Percentiles rank a stretch among this genome's conserved stretches.
Conservation (phyloP, 108 stramenopile genomes). For the Seminavis robusta region DNA sequence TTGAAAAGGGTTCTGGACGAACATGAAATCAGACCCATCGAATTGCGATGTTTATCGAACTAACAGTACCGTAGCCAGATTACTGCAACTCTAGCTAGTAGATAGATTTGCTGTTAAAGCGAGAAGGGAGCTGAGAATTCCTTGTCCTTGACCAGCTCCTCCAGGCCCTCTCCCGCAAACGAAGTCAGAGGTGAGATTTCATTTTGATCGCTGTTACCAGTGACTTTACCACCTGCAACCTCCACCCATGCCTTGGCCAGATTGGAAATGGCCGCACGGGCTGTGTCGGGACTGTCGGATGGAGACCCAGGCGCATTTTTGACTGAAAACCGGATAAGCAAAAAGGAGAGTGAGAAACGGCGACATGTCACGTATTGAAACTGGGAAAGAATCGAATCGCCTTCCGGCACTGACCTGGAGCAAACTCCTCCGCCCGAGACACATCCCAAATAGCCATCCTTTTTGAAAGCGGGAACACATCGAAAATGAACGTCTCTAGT, state of each 20-base stretch:
- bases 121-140: conserved; percentile 64
- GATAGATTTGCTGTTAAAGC: conserved; percentile 28
- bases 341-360: too few species aligned
- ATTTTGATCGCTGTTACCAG: conserved; percentile 38
- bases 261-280: conserved; percentile 55
- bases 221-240: conserved; percentile 58
- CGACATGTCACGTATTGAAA: too few species aligned
- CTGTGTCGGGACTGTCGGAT: conserved; percentile 83
- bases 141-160: conserved; percentile 45
- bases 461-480: conserved; percentile 90
- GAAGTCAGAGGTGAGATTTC: conserved; percentile 64
- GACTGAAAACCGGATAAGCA: too few species aligned
- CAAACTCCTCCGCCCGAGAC: conserved; percentile 90
- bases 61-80: too few species aligned
- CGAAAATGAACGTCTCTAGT: conserved; percentile 98
- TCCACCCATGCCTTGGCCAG: conserved; percentile 67
- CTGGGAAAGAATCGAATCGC: too few species aligned
- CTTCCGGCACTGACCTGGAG: too few species aligned
- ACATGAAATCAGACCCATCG: too few species aligned
- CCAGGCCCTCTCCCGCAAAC: conserved; percentile 82
- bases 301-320: conserved; percentile 87
- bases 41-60: too few species aligned
- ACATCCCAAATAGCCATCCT: conserved; percentile 90
- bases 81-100: too few species aligned
- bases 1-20: too few species aligned